Conservation (phyloP, 805 yeast genomes). For the Maudiozyma turicensis region DNA sequence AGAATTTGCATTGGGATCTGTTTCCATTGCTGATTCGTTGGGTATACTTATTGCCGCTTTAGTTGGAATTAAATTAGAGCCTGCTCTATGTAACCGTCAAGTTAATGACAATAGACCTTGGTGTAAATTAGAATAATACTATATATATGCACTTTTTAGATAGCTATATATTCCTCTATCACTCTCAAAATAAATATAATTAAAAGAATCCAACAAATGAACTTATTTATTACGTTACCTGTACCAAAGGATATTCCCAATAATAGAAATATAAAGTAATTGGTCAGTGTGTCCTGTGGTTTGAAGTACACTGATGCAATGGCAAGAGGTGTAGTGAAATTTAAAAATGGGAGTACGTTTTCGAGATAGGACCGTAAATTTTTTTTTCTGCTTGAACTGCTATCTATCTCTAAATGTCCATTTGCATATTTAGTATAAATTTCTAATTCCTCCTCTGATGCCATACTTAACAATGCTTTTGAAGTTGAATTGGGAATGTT, state of each 20-base stretch:
- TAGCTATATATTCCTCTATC: background rate
- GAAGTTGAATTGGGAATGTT: background rate
- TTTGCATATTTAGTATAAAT: background rate
- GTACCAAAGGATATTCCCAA: slow-evolving; percentile 9
- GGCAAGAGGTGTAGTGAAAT: background rate
- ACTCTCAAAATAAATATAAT: background rate
- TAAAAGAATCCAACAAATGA: background rate
- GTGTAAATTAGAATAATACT: slow-evolving; percentile 42
- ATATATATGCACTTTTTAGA: background rate
- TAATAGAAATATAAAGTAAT: slow-evolving; percentile 7
- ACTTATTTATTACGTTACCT: background rate
- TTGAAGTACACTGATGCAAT: background rate
- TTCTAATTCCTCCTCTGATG: background rate
- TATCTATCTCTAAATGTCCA: background rate
- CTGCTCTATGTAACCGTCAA: slow-evolving; percentile 61
- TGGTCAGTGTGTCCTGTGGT: background rate
- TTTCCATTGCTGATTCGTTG: slow-evolving; percentile 71
- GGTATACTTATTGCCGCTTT: slow-evolving; percentile 81
- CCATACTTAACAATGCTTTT: background rate
- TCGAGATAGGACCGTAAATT: background rate
- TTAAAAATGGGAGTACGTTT: background rate
- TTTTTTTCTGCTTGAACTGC: too few relatives aligned
- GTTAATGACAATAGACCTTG: slow-evolving; percentile 65
- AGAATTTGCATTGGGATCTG: slow-evolving; percentile 76
- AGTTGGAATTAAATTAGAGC: slow-evolving; percentile 66